Conservation (phyloP, 2,329 filamentous ascomycete species). For the Mollisia scopiformis region DNA sequence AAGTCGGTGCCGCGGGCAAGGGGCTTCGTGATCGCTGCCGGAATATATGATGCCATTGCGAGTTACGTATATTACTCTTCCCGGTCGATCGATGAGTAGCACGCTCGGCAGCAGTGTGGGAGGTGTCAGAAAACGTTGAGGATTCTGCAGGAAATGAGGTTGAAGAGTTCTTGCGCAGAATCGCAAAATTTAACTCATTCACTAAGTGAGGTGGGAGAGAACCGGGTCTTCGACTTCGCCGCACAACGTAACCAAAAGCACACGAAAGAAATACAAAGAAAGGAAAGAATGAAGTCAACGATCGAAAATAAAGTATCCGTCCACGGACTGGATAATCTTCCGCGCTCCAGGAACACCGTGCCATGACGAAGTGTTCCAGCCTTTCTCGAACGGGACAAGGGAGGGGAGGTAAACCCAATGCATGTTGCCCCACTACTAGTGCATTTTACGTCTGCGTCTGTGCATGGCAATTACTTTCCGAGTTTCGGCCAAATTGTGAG, state of each 20-base stretch:
- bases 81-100: not conserved
- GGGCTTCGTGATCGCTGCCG: constrained; percentile 42
- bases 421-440: constrained; percentile 27
- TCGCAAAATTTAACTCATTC: constrained; percentile 16
- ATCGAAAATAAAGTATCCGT: constrained; percentile 4
- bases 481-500: constrained; percentile 5
- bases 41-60: constrained; percentile 41
- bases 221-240: not conserved
- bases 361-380: constrained; percentile 26
- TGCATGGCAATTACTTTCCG: constrained; percentile 3
- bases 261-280: constrained; percentile 4
- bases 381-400: constrained; percentile 19
- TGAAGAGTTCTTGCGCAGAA: constrained; percentile 19
- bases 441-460: constrained; percentile 21
- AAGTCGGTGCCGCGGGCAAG: constrained; percentile 44
- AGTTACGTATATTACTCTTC: constrained; percentile 8
- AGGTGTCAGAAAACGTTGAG: not conserved
- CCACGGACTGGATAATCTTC: constrained; percentile 11
- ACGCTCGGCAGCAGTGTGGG: not conserved
- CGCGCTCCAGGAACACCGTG: constrained; percentile 16
- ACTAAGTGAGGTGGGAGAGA: not conserved
- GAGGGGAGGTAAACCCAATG: constrained; percentile 16
- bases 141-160: not conserved
- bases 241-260: not conserved
- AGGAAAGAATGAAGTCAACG: constrained; percentile 6